Conservation (phyloP, 768 basidiomycete genomes). For the Suillus subaureus region DNA sequence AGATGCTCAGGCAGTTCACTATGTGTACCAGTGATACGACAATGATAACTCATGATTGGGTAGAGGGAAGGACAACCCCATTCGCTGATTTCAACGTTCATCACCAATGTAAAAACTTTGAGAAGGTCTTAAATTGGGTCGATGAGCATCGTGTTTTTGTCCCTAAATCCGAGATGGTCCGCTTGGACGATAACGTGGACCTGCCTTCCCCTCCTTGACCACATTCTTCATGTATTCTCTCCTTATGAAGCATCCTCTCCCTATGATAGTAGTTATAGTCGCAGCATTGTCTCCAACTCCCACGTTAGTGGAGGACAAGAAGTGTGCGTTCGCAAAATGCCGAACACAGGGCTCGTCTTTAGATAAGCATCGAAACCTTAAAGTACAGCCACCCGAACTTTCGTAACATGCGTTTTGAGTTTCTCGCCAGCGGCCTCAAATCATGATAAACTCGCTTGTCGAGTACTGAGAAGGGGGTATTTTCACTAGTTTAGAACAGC, state of each 20-base stretch:
- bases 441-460: background rate
- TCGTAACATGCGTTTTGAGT: background rate
- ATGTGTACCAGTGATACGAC: conserved; percentile 15
- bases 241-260: background rate
- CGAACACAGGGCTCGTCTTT: background rate
- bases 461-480: background rate
- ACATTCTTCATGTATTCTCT: background rate
- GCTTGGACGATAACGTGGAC: background rate
- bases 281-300: no score
- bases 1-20: conserved; percentile 11
- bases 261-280: no score
- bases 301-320: no score
- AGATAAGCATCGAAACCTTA: background rate
- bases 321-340: background rate
- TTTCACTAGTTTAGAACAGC: no score
- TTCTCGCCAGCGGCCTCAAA: background rate
- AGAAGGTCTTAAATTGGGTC: background rate
- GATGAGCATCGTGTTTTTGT: background rate
- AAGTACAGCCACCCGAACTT: background rate
- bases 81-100: background rate
- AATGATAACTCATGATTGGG: conserved; percentile 15
- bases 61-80: background rate
- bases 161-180: background rate
- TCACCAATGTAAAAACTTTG: conserved; percentile 5
- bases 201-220: background rate